Percentiles rank a stretch among this genome's conserved stretches.
Conservation (phyloP, 495 filamentous ascomycete genomes). For the Penicillium desertorum region DNA sequence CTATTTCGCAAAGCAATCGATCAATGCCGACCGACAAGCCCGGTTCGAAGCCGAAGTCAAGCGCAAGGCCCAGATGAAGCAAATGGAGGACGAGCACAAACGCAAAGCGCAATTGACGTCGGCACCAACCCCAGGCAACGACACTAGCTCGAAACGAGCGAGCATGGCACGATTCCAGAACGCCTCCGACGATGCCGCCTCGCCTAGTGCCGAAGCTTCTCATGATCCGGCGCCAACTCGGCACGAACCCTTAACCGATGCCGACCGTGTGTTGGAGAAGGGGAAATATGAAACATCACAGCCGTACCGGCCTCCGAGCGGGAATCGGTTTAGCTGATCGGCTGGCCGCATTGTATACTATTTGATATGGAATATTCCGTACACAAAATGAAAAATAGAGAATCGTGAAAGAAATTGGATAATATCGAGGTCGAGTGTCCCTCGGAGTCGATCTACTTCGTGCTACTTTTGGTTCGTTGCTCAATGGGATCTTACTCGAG, state of each 20-base stretch:
- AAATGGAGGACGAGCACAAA: conserved; percentile 56
- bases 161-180: conserved; percentile 39
- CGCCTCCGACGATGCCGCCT: conserved; percentile 58
- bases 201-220: conserved; percentile 76
- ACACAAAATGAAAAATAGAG: conserved; percentile 1
- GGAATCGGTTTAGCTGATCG: conserved; percentile 74
- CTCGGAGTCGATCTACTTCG: neutral
- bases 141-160: conserved; percentile 36
- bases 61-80: conserved; percentile 60
- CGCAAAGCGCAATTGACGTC: conserved; percentile 26
- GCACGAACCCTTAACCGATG: conserved; percentile 74
- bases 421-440: too few relatives aligned
- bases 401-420: neutral
- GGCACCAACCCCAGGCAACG: conserved; percentile 25
- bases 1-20: conserved; percentile 91
- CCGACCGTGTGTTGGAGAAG: conserved; percentile 68
- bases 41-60: conserved; percentile 67
- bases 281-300: conserved; percentile 83
- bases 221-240: conserved; percentile 83
- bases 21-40: conserved; percentile 80
- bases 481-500: neutral
- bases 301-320: conserved; percentile 72
- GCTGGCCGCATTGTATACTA: conserved; percentile 17
- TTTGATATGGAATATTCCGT: conserved; percentile 7
- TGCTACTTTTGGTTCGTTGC: neutral